Evolutionary conservation across 2,329 filamentous ascomycete genomes (phyloP).

Genomic region (Botryotinia globosa): DNA sequence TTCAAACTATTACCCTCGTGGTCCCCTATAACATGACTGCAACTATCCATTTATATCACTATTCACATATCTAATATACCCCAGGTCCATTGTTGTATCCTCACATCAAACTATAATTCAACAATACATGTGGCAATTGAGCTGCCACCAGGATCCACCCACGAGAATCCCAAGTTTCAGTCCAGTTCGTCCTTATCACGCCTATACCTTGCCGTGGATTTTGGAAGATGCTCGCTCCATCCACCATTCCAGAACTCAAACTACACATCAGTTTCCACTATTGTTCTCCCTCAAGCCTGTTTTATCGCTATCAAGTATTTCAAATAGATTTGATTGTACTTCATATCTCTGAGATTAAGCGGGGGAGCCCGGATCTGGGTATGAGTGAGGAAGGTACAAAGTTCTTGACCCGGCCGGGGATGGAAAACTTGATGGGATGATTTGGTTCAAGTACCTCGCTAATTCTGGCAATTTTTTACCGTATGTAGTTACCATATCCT

Average conservation of each 20-base stretch:
- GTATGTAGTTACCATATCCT: neutral
- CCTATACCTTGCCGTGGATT: neutral
- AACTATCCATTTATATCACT: neutral
- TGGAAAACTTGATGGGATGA: neutral
- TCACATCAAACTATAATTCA: neutral
- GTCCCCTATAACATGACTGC: neutral
- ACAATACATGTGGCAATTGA: neutral
- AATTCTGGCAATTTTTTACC: neutral
- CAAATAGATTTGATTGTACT: neutral
- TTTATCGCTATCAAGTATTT: neutral
- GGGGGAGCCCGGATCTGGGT: neutral
- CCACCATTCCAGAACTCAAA: neutral
- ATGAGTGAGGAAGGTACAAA: slow-evolving; percentile 2
- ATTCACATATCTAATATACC: neutral
- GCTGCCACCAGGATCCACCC: neutral
- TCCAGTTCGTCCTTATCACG: neutral
- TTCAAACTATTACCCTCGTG: neutral
- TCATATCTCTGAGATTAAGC: neutral
- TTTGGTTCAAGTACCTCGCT: neutral
- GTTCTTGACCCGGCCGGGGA: neutral
- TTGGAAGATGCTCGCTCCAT: neutral
- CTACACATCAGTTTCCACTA: neutral
- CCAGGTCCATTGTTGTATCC: neutral
- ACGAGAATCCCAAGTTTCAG: slow-evolving; percentile 13
- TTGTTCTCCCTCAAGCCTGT: neutral